A percentile compares a stretch with the other conserved stretches of the same genome.
phyloP scores from a whole-genome alignment of 371 early-diverging fungal genomes.

The Dentiscutata heterogama region DNA sequence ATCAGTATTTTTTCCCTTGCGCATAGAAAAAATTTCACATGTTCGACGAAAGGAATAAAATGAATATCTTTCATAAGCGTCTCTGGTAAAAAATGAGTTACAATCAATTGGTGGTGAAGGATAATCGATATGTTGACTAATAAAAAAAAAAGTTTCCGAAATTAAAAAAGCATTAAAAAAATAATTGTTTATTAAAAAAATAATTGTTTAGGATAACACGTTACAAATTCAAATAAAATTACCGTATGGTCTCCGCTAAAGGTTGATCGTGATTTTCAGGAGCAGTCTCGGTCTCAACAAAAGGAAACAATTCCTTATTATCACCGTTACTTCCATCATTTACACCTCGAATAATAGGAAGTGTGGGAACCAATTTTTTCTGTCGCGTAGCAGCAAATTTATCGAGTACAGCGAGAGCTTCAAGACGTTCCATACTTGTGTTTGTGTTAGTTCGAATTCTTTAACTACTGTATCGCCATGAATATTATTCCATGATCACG shows the following conservation, averaged over 20 bases:
- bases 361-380: neutral
- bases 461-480: no score
- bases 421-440: no score
- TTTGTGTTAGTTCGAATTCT: no score
- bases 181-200: neutral
- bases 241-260: neutral
- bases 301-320: neutral
- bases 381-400: neutral
- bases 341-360: neutral
- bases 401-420: no score
- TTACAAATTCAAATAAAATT: neutral
- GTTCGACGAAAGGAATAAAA: neutral
- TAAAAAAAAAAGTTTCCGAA: neutral
- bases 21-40: neutral
- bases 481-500: no score
- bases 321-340: neutral
- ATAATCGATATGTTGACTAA: neutral
- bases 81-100: conserved; percentile 1
- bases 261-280: neutral
- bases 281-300: neutral
- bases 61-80: neutral
- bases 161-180: neutral
- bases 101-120: neutral
- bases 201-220: neutral
- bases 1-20: neutral